Percentiles rank a stretch among this genome's conserved stretches.
These are phyloP conservation scores for Candida sphagnicola DNA, from an alignment of 805 yeast genomes.

Conservation along the genomic window DNA sequence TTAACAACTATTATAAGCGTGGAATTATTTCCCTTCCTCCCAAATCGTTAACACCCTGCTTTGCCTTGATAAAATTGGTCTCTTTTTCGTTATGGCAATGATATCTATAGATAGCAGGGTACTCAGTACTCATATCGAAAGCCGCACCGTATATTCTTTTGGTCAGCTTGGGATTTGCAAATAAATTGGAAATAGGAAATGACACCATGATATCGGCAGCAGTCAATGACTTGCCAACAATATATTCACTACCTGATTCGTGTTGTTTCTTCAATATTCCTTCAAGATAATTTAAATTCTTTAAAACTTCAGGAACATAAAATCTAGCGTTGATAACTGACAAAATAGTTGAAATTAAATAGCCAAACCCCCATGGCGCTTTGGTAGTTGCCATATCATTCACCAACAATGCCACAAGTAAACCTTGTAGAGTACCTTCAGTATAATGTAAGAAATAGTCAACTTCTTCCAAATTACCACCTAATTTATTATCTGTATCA, in stretches of 20 bases:
- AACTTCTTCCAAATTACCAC: constrained; percentile 35
- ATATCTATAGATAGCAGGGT: constrained; percentile 24
- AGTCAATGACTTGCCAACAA: constrained; percentile 32
- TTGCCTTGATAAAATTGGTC: constrained; percentile 13
- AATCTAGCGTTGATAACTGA: constrained; percentile 19
- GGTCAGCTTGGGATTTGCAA: constrained; percentile 21
- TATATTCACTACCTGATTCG: constrained; percentile 22
- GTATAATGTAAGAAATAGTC: constrained; percentile 52
- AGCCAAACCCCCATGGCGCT: constrained; percentile 25
- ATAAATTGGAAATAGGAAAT: constrained; percentile 31
- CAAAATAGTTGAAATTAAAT: constrained; percentile 19
- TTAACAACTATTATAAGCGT: too few relatives aligned
- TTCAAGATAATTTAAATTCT: constrained; percentile 28
- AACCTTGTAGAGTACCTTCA: constrained; percentile 62
- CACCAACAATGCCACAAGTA: constrained; percentile 32
- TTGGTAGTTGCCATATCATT: constrained; percentile 17
- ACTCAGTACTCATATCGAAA: constrained; percentile 8
- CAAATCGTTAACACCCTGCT: constrained; percentile 8
- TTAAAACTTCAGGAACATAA: constrained; percentile 21
- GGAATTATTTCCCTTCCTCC: too few relatives aligned
- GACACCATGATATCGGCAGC: constrained; percentile 36
- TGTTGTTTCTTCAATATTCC: constrained; percentile 20
- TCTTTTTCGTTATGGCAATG: constrained; percentile 10
- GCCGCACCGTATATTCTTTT: constrained; percentile 9
- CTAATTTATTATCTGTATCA: constrained; percentile 39